Evolutionary conservation across 106 monocot species (phyloP).

Genomic region (Dactylorhiza incarnata): DNA sequence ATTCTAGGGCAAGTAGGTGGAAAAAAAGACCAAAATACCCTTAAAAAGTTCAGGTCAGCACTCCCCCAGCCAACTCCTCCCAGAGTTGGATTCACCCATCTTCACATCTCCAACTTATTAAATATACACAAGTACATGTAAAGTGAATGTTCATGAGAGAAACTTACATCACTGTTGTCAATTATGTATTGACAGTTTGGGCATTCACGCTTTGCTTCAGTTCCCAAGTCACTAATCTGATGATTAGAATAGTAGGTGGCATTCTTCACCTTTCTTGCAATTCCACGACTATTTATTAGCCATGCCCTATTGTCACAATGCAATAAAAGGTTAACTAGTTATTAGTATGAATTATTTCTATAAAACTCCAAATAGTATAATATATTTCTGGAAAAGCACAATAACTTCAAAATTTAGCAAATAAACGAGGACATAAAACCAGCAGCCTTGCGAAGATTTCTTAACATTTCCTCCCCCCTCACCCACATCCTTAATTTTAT

Average conservation of each 20-base stretch:
- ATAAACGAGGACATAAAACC: background rate
- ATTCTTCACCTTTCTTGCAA: conserved; percentile 88
- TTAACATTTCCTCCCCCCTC: no score
- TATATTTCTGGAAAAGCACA: background rate
- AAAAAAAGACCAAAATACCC: background rate
- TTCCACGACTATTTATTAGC: conserved; percentile 68
- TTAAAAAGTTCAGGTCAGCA: no score
- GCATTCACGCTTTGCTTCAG: conserved; percentile 67
- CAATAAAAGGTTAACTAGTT: background rate
- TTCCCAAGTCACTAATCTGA: conserved; percentile 41
- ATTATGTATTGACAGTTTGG: conserved; percentile 78
- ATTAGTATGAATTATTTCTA: background rate
- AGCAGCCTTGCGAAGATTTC: no score
- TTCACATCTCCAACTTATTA: no score
- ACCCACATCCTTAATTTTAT: no score
- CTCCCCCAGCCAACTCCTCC: no score
- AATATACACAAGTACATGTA: no score
- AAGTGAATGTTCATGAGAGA: background rate
- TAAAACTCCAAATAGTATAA: background rate
- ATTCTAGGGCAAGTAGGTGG: no score
- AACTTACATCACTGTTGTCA: conserved; percentile 94
- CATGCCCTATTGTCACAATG: conserved; percentile 40
- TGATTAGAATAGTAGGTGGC: conserved; percentile 27
- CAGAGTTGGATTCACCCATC: no score
- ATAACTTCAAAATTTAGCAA: background rate